phyloP scores from a whole-genome alignment of 306 rosid genomes.

The Cucurbita moschata region DNA sequence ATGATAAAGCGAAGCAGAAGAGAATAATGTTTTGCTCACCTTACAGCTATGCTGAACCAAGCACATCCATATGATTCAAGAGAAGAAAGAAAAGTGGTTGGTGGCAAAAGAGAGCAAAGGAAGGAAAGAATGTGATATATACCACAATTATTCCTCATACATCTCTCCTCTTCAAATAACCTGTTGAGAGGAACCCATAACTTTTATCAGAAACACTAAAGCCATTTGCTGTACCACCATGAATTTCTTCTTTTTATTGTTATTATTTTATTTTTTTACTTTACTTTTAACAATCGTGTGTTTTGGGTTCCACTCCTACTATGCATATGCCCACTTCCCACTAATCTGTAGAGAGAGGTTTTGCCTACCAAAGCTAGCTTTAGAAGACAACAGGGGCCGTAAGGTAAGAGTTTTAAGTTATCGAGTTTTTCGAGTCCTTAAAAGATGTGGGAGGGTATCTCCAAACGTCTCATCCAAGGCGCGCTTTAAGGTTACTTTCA shows the following conservation, averaged over 20 bases:
- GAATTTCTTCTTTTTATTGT: neutral
- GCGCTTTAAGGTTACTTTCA: neutral
- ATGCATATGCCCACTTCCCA: neutral
- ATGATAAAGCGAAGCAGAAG: constrained; percentile 17
- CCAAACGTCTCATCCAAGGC: neutral
- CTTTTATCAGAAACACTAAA: constrained; percentile 38
- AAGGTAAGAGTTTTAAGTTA: neutral
- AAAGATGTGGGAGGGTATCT: neutral
- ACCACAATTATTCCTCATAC: constrained; percentile 40
- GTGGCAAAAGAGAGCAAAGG: constrained; percentile 18
- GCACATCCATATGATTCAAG: constrained; percentile 52
- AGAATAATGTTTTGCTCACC: constrained; percentile 19
- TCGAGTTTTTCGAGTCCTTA: neutral
- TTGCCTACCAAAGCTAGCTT: neutral
- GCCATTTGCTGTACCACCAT: constrained; percentile 2
- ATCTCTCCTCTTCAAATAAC: constrained; percentile 3
- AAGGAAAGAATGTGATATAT: constrained; percentile 33
- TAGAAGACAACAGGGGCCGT: neutral
- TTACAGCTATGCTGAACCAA: constrained; percentile 51
- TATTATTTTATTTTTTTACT: neutral
- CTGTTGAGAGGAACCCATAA: constrained; percentile 18
- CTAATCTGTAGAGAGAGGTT: neutral
- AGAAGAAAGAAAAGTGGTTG: constrained; percentile 44
- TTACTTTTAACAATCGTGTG: neutral
- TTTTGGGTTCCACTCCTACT: neutral